Percentiles rank a stretch among this genome's conserved stretches.
Conservation (phyloP, 139 green algal genomes). For the Mesotaenium endlicherianum region DNA sequence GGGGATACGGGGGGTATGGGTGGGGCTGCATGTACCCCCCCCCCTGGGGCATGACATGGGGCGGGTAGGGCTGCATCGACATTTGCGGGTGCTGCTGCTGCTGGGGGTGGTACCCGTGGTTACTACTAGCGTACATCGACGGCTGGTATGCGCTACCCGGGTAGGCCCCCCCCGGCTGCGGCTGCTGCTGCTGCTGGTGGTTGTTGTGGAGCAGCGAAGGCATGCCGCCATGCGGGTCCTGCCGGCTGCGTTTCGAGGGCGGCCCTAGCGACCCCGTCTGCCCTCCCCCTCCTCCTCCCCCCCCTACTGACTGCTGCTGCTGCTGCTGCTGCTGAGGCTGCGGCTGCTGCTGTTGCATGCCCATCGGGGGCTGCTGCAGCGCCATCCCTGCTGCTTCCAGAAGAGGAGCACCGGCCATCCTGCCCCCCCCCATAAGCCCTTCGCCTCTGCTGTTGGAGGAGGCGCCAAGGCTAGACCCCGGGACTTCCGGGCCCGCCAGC, state of each 20-base stretch:
- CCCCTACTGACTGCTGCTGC: neutral
- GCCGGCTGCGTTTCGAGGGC: neutral
- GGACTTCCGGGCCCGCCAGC: too few relatives aligned
- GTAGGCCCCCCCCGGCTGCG: neutral
- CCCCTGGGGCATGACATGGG: slow-evolving; percentile 6
- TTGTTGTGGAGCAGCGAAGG: neutral
- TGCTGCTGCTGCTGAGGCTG: neutral
- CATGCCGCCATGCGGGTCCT: neutral
- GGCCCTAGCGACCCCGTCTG: neutral
- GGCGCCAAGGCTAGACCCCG: too few relatives aligned
- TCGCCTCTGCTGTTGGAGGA: too few relatives aligned
- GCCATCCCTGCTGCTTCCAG: too few relatives aligned
- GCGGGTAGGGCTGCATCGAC: slow-evolving; percentile 5
- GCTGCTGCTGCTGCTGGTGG: neutral
- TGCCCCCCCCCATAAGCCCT: too few relatives aligned
- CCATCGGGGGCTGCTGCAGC: neutral
- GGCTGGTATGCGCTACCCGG: neutral
- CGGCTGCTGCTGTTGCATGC: neutral
- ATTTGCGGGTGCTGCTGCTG: neutral
- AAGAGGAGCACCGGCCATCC: too few relatives aligned
- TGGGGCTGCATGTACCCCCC: slow-evolving; percentile 4
- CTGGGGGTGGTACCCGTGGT: too few relatives aligned
- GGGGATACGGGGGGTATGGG: neutral
- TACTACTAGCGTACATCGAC: neutral
- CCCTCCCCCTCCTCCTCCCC: neutral